These are phyloP conservation scores for Nemania bipapillata DNA, from an alignment of 2,329 filamentous ascomycete genomes.

Conservation along the genomic window DNA sequence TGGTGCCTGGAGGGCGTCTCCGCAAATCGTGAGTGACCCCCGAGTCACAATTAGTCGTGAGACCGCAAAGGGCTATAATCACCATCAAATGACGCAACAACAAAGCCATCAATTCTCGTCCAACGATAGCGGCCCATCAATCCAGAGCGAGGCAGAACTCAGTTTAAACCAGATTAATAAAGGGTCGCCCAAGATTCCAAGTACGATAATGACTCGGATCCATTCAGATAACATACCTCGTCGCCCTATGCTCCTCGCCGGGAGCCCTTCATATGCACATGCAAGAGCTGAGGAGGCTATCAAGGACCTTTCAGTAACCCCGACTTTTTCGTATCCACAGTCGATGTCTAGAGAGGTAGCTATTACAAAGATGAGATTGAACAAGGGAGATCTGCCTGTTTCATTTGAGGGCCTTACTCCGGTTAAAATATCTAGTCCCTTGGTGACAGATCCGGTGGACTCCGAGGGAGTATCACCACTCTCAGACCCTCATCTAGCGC, in stretches of 20 bases:
- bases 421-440: slow-evolving; percentile 47
- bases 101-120: slow-evolving; percentile 43
- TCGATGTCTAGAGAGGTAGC: slow-evolving; percentile 52
- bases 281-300: slow-evolving; percentile 46
- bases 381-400: slow-evolving; percentile 45
- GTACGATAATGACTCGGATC: slow-evolving; percentile 47
- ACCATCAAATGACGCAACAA: slow-evolving; percentile 38
- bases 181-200: slow-evolving; percentile 47
- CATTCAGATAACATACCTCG: slow-evolving; percentile 44
- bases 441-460: slow-evolving; percentile 39
- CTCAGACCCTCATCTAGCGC: slow-evolving; percentile 14
- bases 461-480: slow-evolving; percentile 30
- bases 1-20: slow-evolving; percentile 58
- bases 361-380: slow-evolving; percentile 50
- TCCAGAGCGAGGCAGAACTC: slow-evolving; percentile 57
- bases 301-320: slow-evolving; percentile 45
- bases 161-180: slow-evolving; percentile 58
- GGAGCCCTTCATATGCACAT: slow-evolving; percentile 52
- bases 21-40: slow-evolving; percentile 54
- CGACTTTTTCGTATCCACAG: slow-evolving; percentile 50
- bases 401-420: slow-evolving; percentile 48
- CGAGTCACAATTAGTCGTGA: slow-evolving; percentile 57
- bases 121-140: slow-evolving; percentile 49
- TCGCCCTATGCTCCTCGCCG: slow-evolving; percentile 50
- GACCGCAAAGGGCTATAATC: slow-evolving; percentile 53